phyloP scores from a whole-genome alignment of 306 rosid genomes.

The Boehmeria nivea region DNA sequence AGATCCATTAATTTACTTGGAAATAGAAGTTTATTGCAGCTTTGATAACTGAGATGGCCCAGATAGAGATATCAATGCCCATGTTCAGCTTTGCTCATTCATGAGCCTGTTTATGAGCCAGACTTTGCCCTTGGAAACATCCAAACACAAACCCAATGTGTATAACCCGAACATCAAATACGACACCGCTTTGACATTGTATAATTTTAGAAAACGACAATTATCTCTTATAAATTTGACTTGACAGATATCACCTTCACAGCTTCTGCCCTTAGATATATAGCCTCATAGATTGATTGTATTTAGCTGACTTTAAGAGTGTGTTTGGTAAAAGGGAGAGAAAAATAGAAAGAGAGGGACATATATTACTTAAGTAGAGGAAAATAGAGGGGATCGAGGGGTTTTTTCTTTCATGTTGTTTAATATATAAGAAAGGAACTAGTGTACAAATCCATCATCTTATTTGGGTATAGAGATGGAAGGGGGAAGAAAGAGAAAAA shows the following conservation, averaged over 20 bases:
- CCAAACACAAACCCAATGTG: neutral
- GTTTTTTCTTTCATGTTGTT: too few relatives aligned
- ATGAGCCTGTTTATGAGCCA: neutral
- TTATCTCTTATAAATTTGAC: neutral
- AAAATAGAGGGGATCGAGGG: too few relatives aligned
- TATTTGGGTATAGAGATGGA: too few relatives aligned
- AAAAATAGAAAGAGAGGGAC: too few relatives aligned
- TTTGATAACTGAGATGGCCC: neutral
- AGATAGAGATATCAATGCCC: conserved; percentile 15
- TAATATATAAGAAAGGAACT: too few relatives aligned
- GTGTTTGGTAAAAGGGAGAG: too few relatives aligned
- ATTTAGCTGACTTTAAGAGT: too few relatives aligned
- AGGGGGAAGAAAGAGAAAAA: too few relatives aligned
- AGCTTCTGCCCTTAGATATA: neutral
- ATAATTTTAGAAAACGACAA: neutral
- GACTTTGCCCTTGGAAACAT: neutral
- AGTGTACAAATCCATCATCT: too few relatives aligned
- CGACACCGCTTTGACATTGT: neutral
- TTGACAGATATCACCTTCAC: conserved; percentile 1
- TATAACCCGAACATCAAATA: neutral
- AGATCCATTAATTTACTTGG: neutral
- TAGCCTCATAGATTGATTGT: too few relatives aligned
- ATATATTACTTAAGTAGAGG: too few relatives aligned
- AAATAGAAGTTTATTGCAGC: conserved; percentile 5
- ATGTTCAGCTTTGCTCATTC: conserved; percentile 19